These are phyloP conservation scores for Gloeopeniophorella convolvens DNA, from an alignment of 768 basidiomycete species.

Conservation along the genomic window DNA sequence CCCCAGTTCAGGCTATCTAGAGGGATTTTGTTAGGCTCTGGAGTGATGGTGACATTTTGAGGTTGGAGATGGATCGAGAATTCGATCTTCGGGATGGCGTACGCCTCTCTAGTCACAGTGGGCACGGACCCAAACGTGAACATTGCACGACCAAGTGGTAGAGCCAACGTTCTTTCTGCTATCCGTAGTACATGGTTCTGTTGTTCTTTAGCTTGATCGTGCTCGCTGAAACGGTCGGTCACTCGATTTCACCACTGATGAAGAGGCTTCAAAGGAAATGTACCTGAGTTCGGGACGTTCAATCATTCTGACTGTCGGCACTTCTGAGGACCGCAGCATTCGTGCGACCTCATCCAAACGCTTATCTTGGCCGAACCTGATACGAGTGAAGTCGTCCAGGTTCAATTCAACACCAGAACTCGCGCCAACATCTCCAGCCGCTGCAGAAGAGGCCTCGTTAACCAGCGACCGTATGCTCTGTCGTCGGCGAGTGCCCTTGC, in stretches of 20 bases:
- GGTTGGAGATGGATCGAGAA: slow-evolving; percentile 71
- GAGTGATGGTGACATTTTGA: slow-evolving; percentile 52
- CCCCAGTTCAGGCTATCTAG: slow-evolving; percentile 80
- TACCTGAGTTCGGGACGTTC: slow-evolving; percentile 70
- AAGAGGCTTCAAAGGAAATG: slow-evolving; percentile 23
- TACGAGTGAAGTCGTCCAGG: slow-evolving; percentile 66
- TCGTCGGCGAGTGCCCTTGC: slow-evolving; percentile 15
- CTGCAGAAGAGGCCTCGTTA: slow-evolving; percentile 28
- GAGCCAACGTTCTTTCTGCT: slow-evolving; percentile 81
- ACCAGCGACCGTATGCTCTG: slow-evolving; percentile 9
- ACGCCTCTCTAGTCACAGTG: slow-evolving; percentile 70
- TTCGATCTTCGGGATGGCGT: slow-evolving; percentile 73
- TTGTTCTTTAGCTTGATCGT: slow-evolving; percentile 81
- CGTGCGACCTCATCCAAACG: slow-evolving; percentile 87
- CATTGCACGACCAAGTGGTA: slow-evolving; percentile 86
- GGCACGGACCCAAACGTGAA: slow-evolving; percentile 84
- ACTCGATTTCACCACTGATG: neutral
- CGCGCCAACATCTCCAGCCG: slow-evolving; percentile 47
- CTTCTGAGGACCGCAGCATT: slow-evolving; percentile 76
- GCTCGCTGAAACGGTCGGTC: slow-evolving; percentile 49
- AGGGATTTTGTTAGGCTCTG: slow-evolving; percentile 68
- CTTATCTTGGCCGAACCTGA: slow-evolving; percentile 86
- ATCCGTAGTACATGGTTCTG: slow-evolving; percentile 75
- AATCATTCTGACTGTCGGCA: slow-evolving; percentile 55
- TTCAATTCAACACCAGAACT: slow-evolving; percentile 70